These are phyloP conservation scores for Fusarium subtropicale DNA, from an alignment of 2,329 filamentous ascomycete species.

Conservation along the genomic window DNA sequence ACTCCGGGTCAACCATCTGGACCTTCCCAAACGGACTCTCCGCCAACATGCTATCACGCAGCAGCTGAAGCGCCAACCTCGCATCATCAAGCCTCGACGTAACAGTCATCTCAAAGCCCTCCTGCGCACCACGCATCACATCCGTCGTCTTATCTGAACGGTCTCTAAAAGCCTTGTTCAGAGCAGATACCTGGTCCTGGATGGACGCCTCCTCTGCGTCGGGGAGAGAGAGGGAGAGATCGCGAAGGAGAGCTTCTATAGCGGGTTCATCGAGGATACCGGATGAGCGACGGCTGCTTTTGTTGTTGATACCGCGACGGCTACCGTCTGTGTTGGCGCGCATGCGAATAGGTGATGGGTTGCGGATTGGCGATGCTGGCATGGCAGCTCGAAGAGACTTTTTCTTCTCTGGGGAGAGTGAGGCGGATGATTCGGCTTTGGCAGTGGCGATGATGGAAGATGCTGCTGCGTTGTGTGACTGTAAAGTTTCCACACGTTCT, in stretches of 20 bases:
- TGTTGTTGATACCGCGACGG: conserved; percentile 27
- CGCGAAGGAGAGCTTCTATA: conserved; percentile 61
- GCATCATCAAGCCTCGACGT: conserved; percentile 60
- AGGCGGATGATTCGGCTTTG: conserved; percentile 56
- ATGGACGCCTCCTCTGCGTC: conserved; percentile 45
- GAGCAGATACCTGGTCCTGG: conserved; percentile 45
- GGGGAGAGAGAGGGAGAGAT: conserved; percentile 59
- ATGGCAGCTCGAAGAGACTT: conserved; percentile 41
- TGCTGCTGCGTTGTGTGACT: conserved; percentile 59
- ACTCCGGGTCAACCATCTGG: conserved; percentile 64
- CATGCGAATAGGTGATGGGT: conserved; percentile 52
- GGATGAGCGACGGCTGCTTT: conserved; percentile 51
- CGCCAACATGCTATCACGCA: conserved; percentile 64
- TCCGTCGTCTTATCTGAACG: conserved; percentile 57
- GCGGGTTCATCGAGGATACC: conserved; percentile 54
- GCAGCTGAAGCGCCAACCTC: conserved; percentile 59
- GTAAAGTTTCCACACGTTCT: conserved; percentile 57
- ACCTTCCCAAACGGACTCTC: conserved; percentile 64
- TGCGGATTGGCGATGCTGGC: conserved; percentile 53
- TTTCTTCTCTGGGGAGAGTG: conserved; percentile 39
- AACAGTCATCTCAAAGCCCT: conserved; percentile 60
- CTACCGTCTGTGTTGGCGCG: conserved; percentile 46
- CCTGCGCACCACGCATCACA: conserved; percentile 60
- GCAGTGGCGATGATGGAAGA: conserved; percentile 56
- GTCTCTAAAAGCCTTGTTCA: conserved; percentile 55